Percentiles rank a stretch among this genome's conserved stretches.
These are phyloP conservation scores for Lactarius psammicola DNA, from an alignment of 768 basidiomycete genomes.

Conservation along the genomic window DNA sequence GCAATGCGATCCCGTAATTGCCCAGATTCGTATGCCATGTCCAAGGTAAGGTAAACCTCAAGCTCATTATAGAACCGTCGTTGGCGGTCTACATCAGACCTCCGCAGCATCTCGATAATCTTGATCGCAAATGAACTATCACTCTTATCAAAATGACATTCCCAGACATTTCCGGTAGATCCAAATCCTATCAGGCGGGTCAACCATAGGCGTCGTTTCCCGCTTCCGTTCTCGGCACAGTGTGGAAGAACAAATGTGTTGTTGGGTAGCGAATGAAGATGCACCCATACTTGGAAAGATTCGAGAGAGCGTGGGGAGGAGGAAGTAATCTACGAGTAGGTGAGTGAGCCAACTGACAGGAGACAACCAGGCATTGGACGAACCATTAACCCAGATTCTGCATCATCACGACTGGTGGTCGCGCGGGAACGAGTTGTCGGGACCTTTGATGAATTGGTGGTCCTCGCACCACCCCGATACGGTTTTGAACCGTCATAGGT, in stretches of 20 bases:
- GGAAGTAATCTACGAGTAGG: background rate
- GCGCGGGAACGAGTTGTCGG: background rate
- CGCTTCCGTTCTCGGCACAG: background rate
- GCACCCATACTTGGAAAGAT: conserved; percentile 1
- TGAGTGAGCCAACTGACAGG: background rate
- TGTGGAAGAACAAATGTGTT: background rate
- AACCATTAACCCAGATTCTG: no score
- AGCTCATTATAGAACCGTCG: no score
- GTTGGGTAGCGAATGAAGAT: background rate
- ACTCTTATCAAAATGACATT: conserved; percentile 1
- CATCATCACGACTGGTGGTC: no score
- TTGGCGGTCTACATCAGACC: no score
- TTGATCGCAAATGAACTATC: background rate
- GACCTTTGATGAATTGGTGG: no score
- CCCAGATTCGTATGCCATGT: background rate
- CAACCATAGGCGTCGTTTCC: background rate
- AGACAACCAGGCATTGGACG: background rate
- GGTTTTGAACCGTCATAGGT: background rate
- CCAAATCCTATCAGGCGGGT: background rate
- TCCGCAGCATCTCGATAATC: no score
- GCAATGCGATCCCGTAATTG: background rate
- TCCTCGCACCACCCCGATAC: background rate
- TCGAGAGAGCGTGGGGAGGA: background rate
- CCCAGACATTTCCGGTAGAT: conserved; percentile 2
- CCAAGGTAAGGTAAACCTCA: background rate